These are phyloP conservation scores for Paspalum notatum DNA, from an alignment of 176 grass and related monocot genomes.

Conservation along the genomic window DNA sequence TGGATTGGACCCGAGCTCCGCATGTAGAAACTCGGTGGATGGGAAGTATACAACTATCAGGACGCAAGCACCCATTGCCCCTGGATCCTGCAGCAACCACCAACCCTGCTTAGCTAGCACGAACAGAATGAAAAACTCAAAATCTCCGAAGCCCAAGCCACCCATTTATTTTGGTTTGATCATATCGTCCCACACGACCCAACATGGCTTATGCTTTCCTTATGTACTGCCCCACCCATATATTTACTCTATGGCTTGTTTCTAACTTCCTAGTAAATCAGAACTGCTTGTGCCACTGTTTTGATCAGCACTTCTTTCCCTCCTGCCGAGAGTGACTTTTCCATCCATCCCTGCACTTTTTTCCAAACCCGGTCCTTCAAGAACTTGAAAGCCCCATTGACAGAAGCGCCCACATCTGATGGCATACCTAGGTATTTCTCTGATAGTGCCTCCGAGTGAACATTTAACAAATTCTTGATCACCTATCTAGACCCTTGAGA, in stretches of 20 bases:
- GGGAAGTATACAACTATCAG: neutral
- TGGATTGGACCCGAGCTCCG: accelerated
- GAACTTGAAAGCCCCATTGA: neutral
- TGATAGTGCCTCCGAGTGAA: neutral
- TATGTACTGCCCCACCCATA: neutral
- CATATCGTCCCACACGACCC: neutral
- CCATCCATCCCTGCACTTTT: too few species aligned
- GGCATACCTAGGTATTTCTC: neutral
- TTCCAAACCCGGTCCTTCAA: neutral
- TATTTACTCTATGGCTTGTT: too few species aligned
- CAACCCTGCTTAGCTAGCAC: neutral
- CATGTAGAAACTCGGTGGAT: accelerated
- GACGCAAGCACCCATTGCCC: accelerated
- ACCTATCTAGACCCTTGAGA: too few species aligned
- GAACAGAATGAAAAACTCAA: neutral
- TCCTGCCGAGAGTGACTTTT: accelerated
- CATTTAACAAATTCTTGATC: too few species aligned
- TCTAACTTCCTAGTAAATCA: too few species aligned
- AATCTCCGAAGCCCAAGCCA: neutral
- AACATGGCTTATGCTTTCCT: neutral
- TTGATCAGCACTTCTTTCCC: neutral
- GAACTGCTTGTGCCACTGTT: neutral
- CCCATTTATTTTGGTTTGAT: neutral
- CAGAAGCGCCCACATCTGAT: neutral
- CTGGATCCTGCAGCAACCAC: neutral